Base-by-base conservation (phyloP, 2,329 filamentous ascomycete genomes). In the Penicillium occitanis region DNA sequence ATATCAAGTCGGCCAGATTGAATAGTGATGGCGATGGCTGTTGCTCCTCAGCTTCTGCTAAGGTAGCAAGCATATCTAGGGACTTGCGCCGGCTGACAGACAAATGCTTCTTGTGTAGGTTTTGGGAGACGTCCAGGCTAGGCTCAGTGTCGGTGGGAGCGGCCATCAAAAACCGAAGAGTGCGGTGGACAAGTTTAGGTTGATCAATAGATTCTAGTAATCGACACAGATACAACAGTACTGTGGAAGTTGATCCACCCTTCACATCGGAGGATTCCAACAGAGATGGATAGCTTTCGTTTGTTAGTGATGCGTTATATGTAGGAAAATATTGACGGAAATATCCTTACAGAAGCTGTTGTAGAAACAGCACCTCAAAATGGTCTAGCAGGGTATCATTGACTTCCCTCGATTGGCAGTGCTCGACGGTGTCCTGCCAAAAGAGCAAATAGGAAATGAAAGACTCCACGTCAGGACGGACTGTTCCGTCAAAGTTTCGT, bases 401-500 rank as follows among this genome's bases (percentile, higher is more conserved):
- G 71, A 99, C 92, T 75, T 98, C 94, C 1, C 89, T 84, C 3
- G 94, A 98, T 72, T 89, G 88, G 80, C 95, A 99, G 78, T 98
- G 94, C 76, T 98, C 95, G 68, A 99, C 83, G 40, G 97, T 93
- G 77, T 99, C 95, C 79, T 99, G 95, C 95, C 95, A 99, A 75
- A 99, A 99, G 5, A 96, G 83, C 59, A 99, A 85, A 75, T 98
- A 96, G 0, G 95, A 97, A 50, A 99, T 84, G 73, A 99, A 99
- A 0, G 93, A 96, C 64, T 94, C 89, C 73, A 98, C 87, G 72
- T 97, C 92, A n/a, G 88, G 86, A 72, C 92, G 90, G 69, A 96
- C 93, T 67, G 92, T 90, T 88, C 75, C 90, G 89, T 59, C 92
- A 89, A 78, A 87, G 88, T 70, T 93, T 86, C 73, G 92, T 87